phyloP scores from a whole-genome alignment of 345 rosid species.

The Murraya koenigii region DNA sequence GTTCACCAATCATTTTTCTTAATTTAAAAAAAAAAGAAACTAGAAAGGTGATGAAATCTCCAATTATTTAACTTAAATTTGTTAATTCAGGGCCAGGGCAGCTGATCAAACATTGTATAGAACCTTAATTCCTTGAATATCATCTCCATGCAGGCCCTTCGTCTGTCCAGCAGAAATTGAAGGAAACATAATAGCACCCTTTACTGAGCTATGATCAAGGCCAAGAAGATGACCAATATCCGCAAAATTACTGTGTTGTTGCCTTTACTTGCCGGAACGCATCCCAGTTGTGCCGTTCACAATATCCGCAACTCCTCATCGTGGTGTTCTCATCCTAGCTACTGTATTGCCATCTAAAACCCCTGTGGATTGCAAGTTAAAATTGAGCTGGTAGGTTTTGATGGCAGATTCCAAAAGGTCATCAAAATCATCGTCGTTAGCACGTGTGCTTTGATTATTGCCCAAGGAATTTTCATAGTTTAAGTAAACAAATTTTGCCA shows the following conservation, averaged over 20 bases:
- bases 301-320: slow-evolving; percentile 40
- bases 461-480: background rate
- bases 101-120: slow-evolving; percentile 11
- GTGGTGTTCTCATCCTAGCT: slow-evolving; percentile 22
- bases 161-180: background rate
- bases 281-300: too few species aligned
- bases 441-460: background rate
- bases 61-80: too few species aligned
- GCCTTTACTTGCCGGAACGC: slow-evolving; percentile 5
- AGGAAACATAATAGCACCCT: slow-evolving; percentile 34
- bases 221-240: slow-evolving; percentile 44
- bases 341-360: slow-evolving; percentile 22
- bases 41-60: too few species aligned
- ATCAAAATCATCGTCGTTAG: slow-evolving; percentile 30
- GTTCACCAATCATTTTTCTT: too few species aligned
- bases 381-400: slow-evolving; percentile 34
- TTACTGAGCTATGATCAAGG: slow-evolving; percentile 26
- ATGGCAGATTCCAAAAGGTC: slow-evolving; percentile 28
- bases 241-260: background rate
- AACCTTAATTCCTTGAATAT: slow-evolving; percentile 31
- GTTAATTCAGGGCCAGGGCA: too few species aligned
- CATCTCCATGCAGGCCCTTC: slow-evolving; percentile 25
- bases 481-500: slow-evolving; percentile 37
- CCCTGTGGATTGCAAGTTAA: slow-evolving; percentile 24
- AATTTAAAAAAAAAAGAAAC: too few species aligned